Conservation (phyloP, 176 grass and related monocot species). For the Secale cereale region DNA sequence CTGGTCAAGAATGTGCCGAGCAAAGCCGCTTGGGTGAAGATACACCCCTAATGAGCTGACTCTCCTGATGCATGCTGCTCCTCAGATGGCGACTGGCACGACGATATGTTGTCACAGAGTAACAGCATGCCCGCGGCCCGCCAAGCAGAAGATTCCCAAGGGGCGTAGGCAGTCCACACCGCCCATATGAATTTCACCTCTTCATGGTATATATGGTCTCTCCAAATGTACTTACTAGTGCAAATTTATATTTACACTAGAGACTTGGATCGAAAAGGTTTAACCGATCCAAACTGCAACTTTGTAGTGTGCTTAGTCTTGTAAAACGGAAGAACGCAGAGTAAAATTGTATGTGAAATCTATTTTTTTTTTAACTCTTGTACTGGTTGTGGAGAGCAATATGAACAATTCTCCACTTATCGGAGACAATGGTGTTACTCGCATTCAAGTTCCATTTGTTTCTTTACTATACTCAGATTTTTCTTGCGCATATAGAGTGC, state of each 20-base stretch:
- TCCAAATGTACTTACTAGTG: not conserved
- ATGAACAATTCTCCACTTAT: not conserved
- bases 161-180: not conserved
- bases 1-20: slow-evolving; percentile 59
- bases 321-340: not conserved
- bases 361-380: not conserved
- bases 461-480: not conserved
- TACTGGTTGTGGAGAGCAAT: not conserved
- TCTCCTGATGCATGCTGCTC: not conserved
- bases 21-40: slow-evolving; percentile 71
- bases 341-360: not conserved
- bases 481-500: not conserved
- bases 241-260: not conserved
- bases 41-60: slow-evolving; percentile 20
- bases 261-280: not conserved
- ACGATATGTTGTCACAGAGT: not conserved
- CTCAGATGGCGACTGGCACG: not conserved
- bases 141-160: not conserved
- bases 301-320: not conserved
- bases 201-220: not conserved
- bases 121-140: not conserved
- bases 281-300: not conserved
- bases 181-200: slow-evolving; percentile 6
- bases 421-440: not conserved
- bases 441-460: not conserved